Percentiles rank a stretch among this genome's conserved stretches.
phyloP scores from a whole-genome alignment of 768 basidiomycete species.

The Tulasnella sp. region DNA sequence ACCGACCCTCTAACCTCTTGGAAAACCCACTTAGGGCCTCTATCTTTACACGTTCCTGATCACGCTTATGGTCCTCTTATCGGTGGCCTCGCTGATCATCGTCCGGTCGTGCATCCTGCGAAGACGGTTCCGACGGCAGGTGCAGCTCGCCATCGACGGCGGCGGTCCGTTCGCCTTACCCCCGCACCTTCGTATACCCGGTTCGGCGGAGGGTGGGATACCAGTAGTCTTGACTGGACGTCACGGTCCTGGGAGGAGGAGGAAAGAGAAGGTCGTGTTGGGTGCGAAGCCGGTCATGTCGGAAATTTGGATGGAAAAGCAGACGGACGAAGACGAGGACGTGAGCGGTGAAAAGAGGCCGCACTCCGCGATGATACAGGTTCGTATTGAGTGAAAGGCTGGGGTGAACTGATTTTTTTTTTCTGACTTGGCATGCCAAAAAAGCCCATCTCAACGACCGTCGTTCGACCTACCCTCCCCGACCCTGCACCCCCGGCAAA shows the following conservation, averaged over 20 bases:
- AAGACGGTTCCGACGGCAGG: constrained; percentile 29
- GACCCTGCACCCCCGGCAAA: neutral
- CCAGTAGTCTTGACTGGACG: neutral
- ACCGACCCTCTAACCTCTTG: neutral
- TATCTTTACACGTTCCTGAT: constrained; percentile 32
- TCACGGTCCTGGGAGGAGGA: neutral
- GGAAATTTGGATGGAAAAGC: constrained; percentile 20
- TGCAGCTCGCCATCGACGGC: constrained; percentile 28
- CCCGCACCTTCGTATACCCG: neutral
- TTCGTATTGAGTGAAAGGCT: no score
- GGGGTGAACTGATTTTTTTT: no score
- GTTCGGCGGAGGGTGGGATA: neutral
- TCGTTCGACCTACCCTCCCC: neutral
- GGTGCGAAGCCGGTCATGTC: constrained; percentile 13
- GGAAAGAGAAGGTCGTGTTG: neutral
- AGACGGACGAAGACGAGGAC: neutral
- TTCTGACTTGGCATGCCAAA: no score
- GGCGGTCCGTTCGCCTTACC: constrained; percentile 20
- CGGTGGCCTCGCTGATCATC: constrained; percentile 30
- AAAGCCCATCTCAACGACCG: neutral
- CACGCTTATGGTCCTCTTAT: constrained; percentile 31
- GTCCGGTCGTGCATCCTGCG: constrained; percentile 31
- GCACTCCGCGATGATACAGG: neutral
- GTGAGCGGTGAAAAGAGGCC: neutral
- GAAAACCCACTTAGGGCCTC: constrained; percentile 18